Conservation (phyloP, 2,329 filamentous ascomycete species). For the Cordyceps farinosa region DNA sequence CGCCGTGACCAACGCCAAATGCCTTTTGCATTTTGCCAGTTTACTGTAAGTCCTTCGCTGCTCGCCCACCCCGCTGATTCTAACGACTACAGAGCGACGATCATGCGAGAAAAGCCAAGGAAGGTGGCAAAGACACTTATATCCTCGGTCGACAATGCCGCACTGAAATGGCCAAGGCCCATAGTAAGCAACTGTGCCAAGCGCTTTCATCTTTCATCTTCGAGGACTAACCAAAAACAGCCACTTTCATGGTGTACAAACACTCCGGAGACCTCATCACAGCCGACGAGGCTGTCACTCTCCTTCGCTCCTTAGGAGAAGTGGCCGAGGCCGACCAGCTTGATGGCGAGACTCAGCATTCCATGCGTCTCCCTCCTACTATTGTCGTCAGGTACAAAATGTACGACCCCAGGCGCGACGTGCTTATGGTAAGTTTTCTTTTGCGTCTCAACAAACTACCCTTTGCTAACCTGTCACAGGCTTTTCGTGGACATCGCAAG, state of each 20-base stretch:
- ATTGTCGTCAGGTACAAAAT: constrained; percentile 48
- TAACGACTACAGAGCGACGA: constrained; percentile 37
- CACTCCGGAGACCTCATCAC: constrained; percentile 33
- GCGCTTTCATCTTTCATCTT: constrained; percentile 23
- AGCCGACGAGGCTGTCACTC: constrained; percentile 40
- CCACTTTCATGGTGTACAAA: constrained; percentile 47
- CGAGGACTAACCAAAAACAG: constrained; percentile 29
- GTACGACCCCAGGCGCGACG: constrained; percentile 50
- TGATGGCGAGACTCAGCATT: constrained; percentile 29
- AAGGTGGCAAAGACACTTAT: constrained; percentile 42
- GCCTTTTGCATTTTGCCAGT: constrained; percentile 64
- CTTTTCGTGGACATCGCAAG: constrained; percentile 29
- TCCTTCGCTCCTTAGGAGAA: constrained; percentile 44
- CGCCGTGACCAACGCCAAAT: constrained; percentile 54
- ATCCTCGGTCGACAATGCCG: constrained; percentile 57
- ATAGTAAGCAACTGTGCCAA: constrained; percentile 42
- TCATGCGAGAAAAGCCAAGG: constrained; percentile 48
- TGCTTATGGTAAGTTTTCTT: constrained; percentile 41
- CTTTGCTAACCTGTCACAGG: constrained; percentile 20
- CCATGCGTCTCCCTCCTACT: constrained; percentile 34
- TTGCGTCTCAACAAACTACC: neutral
- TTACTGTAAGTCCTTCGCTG: constrained; percentile 44
- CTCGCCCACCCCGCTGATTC: neutral
- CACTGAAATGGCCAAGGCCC: constrained; percentile 57
- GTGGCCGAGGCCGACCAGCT: constrained; percentile 40